Evolutionary conservation across 768 basidiomycete species (phyloP), one percentile per base, ranked within the genome.

Genomic region (Mycena latifolia): DNA sequence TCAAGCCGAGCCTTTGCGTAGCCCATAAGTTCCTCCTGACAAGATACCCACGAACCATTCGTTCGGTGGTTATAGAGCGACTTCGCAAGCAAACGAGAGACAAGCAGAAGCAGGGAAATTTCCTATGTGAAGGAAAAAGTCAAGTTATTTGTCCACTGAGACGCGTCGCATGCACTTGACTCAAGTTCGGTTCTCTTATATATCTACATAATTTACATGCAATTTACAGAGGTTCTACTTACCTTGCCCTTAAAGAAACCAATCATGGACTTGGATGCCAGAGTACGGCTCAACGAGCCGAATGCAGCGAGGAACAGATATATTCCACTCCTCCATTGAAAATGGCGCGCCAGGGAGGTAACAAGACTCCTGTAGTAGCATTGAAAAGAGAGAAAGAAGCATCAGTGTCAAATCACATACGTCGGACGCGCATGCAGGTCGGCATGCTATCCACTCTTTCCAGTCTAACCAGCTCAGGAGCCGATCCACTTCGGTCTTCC

Each of bases 401-500:
- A 14, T 29, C 11, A 20, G 28, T 3, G 47, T 54, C 78, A 17
- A 18, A 0, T 7, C n/a, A 35, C 10, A 35, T 52, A 86, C 86
- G 76, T 86, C 81, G 31, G 75, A 73, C 11, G 70, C 71, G 74
- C 87, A 88, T 0, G 71, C 78, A 28, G 86, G 85, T 3, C 71
- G 73, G 55, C 87, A 88, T 47, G 76, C 83, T 2, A 81, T 69
- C 86, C 87, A 88, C 9, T 79, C 72, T 41, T 74, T 79, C 86
- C 87, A 88, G 64, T 84, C 86, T 0, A 88, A 73, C 86, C 87
- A 88, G 0, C 39, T 48, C 79, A 87, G 84, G 24, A 88, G 68
- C 3, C 53, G 64, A 9, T 75, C 64, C 25, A 84, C 51, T 11
- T 80, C 77, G 24, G 39, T 48, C 10, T 57, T 71, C 86, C 86